Percentiles rank a stretch among this genome's conserved stretches.
Evolutionary conservation across 2,329 filamentous ascomycete species (phyloP).

Genomic region (Microcyclosporella mali): DNA sequence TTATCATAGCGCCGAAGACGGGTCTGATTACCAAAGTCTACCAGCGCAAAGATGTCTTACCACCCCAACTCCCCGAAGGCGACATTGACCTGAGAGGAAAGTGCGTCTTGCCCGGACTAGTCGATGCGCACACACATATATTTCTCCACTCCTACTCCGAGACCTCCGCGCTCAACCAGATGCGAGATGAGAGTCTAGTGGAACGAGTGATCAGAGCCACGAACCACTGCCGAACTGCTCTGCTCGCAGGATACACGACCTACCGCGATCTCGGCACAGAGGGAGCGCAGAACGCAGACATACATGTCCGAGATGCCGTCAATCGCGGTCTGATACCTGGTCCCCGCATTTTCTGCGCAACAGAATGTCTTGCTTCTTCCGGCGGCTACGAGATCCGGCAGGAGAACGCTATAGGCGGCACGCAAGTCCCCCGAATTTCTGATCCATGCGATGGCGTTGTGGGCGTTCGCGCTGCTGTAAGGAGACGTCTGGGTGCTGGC

Average conservation of each 20-base stretch:
- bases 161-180: slow-evolving; percentile 42
- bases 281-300: slow-evolving; percentile 46
- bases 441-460: slow-evolving; percentile 43
- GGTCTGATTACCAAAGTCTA: slow-evolving; percentile 39
- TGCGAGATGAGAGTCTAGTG: slow-evolving; percentile 53
- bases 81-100: slow-evolving; percentile 52
- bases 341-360: slow-evolving; percentile 52
- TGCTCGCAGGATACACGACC: slow-evolving; percentile 54
- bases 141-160: slow-evolving; percentile 45
- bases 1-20: slow-evolving; percentile 36
- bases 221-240: slow-evolving; percentile 47
- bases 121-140: slow-evolving; percentile 53
- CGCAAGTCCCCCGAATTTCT: slow-evolving; percentile 17
- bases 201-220: slow-evolving; percentile 51
- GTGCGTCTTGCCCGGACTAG: slow-evolving; percentile 48
- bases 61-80: slow-evolving; percentile 26
- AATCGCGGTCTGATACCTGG: slow-evolving; percentile 50
- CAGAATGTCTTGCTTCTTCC: slow-evolving; percentile 45
- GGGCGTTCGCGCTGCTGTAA: slow-evolving; percentile 33
- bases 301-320: slow-evolving; percentile 48
- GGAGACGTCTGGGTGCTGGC: slow-evolving; percentile 28
- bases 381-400: slow-evolving; percentile 44
- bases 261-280: slow-evolving; percentile 54
- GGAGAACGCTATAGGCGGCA: slow-evolving; percentile 37
- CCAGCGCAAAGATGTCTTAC: slow-evolving; percentile 11